Conservation (phyloP, 2,329 filamentous ascomycete genomes). For the Ceratocystis cubensis region DNA sequence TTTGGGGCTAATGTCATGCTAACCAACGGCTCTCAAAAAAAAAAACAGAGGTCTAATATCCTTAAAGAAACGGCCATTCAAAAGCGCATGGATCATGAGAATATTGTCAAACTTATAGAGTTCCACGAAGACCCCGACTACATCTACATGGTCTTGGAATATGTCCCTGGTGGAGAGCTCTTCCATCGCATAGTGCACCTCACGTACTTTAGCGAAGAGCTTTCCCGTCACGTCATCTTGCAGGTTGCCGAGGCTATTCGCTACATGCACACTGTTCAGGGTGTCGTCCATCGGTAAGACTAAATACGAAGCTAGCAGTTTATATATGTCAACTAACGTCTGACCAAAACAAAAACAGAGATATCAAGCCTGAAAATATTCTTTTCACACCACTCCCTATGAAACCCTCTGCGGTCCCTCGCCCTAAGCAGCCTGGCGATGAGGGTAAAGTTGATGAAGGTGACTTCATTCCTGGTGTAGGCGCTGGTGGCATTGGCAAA, state of each 20-base stretch:
- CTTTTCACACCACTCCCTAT: slow-evolving; percentile 81
- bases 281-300: slow-evolving; percentile 88
- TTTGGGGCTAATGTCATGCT: neutral
- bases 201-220: slow-evolving; percentile 94
- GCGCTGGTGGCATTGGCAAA: slow-evolving; percentile 77
- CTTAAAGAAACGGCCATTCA: slow-evolving; percentile 98
- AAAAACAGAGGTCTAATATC: slow-evolving; percentile 78
- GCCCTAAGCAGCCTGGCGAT: slow-evolving; percentile 72
- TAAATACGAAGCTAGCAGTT: neutral
- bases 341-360: slow-evolving; percentile 41
- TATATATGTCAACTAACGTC: neutral
- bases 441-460: slow-evolving; percentile 97
- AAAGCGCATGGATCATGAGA: slow-evolving; percentile 90
- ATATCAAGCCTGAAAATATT: slow-evolving; percentile 97
- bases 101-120: slow-evolving; percentile 85
- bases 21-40: neutral
- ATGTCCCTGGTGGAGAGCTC: slow-evolving; percentile 87
- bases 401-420: slow-evolving; percentile 65
- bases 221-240: slow-evolving; percentile 85
- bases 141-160: slow-evolving; percentile 93
- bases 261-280: slow-evolving; percentile 87
- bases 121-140: slow-evolving; percentile 91
- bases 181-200: slow-evolving; percentile 98
- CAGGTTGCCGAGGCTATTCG: slow-evolving; percentile 88
- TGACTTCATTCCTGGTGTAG: slow-evolving; percentile 71